Evolutionary conservation across 1,284 basidiomycete species (phyloP), one percentile per base, ranked within the genome.

Genomic region (Erythrobasidium hasegawianum): DNA sequence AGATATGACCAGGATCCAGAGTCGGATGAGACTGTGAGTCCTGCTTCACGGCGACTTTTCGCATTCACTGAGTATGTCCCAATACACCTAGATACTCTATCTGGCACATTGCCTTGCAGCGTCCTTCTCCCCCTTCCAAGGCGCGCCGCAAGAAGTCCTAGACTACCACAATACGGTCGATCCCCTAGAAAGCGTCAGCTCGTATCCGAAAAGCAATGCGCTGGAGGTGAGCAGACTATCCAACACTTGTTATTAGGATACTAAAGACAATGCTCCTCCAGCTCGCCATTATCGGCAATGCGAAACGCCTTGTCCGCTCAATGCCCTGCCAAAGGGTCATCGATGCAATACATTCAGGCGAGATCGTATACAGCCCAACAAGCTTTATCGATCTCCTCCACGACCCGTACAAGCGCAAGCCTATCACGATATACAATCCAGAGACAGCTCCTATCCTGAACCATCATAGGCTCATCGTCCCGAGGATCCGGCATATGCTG

Each of bases 381-480:
- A 59, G 64, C 49, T 72, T 73, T 57, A 59, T 73, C 33, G 70
- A 75, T 41, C 70, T 75, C 45, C 55, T 75, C 18, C 73, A 73
- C n/a, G 78, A 79, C 59, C 74, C 74, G 52, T 79, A 78, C 73
- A 79, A 79, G 70, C 72, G 73, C 40, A 73, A 76, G 45, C 75
- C 77, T 10, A 75, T 79, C 50, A 73, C 72, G 64, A 72, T 79
- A 20, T 79, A 79, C 71, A 75, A 78, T 57, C 74, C 77, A 7
- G 64, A 69, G 54, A 73, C 75, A 50, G 77, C 78, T 0, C 78
- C 78, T 7, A 39, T 79, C 18, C 72, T 79, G 24, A 77, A 79
- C 64, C 78, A 79, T 62, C 74, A 78, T 39, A 74, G 78, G 1
- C 73, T 79, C 7, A 71, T 72, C 24, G 78, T 78, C 2, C 78